Evolutionary conservation across 2,329 filamentous ascomycete species (phyloP).

Genomic region (Botrytis fabae): DNA sequence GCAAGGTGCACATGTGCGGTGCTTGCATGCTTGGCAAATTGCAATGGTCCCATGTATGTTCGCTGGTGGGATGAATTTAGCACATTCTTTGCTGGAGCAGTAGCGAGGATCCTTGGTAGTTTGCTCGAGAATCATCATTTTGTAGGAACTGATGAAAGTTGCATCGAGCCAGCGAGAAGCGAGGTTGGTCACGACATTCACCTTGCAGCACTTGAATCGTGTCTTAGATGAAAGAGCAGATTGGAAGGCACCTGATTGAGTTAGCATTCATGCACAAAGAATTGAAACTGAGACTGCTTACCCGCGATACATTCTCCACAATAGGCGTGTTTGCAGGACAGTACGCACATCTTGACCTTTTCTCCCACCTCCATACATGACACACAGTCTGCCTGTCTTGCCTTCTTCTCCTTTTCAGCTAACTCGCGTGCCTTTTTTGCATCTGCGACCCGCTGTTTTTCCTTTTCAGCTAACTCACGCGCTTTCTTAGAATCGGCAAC

Average conservation of each 20-base stretch:
- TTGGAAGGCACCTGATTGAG: conserved; percentile 29
- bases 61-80: conserved; percentile 36
- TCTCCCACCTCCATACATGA: conserved; percentile 30
- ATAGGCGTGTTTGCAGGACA: conserved; percentile 32
- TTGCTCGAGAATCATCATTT: conserved; percentile 34
- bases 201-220: conserved; percentile 31
- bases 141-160: conserved; percentile 29
- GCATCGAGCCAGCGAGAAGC: conserved; percentile 20
- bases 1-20: conserved; percentile 34
- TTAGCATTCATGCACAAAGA: not conserved
- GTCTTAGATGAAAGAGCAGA: conserved; percentile 28
- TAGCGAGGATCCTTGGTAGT: conserved; percentile 37
- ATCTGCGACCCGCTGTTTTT: conserved; percentile 9
- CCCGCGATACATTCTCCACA: conserved; percentile 30
- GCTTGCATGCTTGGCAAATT: conserved; percentile 30
- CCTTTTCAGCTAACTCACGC: not conserved
- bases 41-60: conserved; percentile 32
- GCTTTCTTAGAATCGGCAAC: conserved; percentile 10
- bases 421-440: conserved; percentile 14
- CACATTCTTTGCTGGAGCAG: conserved; percentile 32
- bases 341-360: conserved; percentile 24
- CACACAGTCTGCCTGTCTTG: conserved; percentile 27
- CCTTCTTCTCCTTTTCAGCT: conserved; percentile 18
- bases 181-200: conserved; percentile 2
- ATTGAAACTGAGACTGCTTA: conserved; percentile 12